phyloP scores from a whole-genome alignment of 2,329 filamentous ascomycete genomes.

The Phyllosticta ampelicida region DNA sequence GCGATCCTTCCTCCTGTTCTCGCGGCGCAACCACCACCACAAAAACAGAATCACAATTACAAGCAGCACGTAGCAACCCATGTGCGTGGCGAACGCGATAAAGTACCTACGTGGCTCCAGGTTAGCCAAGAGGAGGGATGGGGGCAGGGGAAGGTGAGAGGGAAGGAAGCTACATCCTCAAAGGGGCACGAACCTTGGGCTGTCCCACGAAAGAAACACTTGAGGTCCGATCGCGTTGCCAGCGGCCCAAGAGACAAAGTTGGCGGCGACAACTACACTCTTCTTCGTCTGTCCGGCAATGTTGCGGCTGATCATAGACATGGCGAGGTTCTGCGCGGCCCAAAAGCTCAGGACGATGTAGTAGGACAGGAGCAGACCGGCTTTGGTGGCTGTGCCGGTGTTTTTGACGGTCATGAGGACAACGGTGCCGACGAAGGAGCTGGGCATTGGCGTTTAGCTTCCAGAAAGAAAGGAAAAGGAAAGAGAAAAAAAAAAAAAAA shows the following conservation, averaged over 20 bases:
- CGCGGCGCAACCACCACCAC: conserved; percentile 44
- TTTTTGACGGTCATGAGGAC: conserved; percentile 59
- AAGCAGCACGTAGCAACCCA: conserved; percentile 56
- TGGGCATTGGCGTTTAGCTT: no score
- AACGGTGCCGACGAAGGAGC: conserved; percentile 58
- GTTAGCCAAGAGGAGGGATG: no score
- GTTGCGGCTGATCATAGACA: conserved; percentile 59
- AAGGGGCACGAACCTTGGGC: conserved; percentile 32
- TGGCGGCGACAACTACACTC: conserved; percentile 54
- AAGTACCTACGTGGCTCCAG: conserved; percentile 37
- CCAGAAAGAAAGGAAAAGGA: no score
- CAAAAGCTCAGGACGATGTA: conserved; percentile 71
- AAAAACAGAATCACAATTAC: conserved; percentile 48
- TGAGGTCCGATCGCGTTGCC: conserved; percentile 60
- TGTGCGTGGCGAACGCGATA: conserved; percentile 57
- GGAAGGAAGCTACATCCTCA: no score
- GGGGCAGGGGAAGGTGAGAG: no score
- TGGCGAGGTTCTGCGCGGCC: conserved; percentile 56
- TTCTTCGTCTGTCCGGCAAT: conserved; percentile 67
- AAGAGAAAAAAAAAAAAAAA: no score
- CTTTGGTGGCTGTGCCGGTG: conserved; percentile 45
- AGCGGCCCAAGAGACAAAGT: conserved; percentile 59
- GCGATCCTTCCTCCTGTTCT: conserved; percentile 50
- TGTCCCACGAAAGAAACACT: conserved; percentile 50
- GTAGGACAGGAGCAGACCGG: conserved; percentile 61